phyloP scores from a whole-genome alignment of 148 eudicot genomes.

The Chenopodium suecicum region DNA sequence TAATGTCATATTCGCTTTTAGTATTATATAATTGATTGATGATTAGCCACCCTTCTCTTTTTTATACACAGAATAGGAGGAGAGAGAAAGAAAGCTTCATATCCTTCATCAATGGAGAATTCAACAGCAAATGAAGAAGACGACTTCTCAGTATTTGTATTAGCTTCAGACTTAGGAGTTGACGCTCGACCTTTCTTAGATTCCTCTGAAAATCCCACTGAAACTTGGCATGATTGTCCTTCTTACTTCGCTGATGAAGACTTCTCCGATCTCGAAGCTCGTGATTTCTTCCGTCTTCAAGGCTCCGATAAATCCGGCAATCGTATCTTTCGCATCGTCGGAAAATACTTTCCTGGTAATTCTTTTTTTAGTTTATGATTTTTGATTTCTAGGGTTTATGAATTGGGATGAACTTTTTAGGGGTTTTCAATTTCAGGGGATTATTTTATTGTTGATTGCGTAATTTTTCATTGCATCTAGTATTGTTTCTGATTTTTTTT shows the following conservation, averaged over 20 bases:
- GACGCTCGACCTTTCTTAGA: conserved; percentile 75
- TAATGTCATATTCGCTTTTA: too few relatives aligned
- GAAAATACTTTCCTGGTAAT: conserved; percentile 84
- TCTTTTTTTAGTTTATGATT: neutral
- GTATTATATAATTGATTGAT: too few relatives aligned
- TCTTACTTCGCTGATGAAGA: conserved; percentile 57
- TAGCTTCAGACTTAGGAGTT: conserved; percentile 77
- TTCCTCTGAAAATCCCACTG: conserved; percentile 29
- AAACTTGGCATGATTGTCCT: conserved; percentile 82
- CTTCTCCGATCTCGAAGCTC: conserved; percentile 74
- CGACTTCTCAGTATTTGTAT: conserved; percentile 75
- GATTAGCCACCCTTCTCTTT: too few relatives aligned
- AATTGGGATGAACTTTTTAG: neutral
- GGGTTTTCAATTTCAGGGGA: neutral
- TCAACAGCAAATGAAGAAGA: conserved; percentile 53
- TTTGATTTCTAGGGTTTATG: conserved; percentile 6
- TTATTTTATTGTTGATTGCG: too few relatives aligned
- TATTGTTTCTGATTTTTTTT: too few relatives aligned
- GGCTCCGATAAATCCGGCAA: conserved; percentile 69
- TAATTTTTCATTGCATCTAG: too few relatives aligned
- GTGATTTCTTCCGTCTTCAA: conserved; percentile 59
- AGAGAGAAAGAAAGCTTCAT: neutral
- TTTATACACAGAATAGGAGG: neutral
- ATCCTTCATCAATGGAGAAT: conserved; percentile 1
- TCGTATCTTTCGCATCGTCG: conserved; percentile 79